Conservation (phyloP, 176 grass and related monocot genomes). For the Thinopyrum elongatum region DNA sequence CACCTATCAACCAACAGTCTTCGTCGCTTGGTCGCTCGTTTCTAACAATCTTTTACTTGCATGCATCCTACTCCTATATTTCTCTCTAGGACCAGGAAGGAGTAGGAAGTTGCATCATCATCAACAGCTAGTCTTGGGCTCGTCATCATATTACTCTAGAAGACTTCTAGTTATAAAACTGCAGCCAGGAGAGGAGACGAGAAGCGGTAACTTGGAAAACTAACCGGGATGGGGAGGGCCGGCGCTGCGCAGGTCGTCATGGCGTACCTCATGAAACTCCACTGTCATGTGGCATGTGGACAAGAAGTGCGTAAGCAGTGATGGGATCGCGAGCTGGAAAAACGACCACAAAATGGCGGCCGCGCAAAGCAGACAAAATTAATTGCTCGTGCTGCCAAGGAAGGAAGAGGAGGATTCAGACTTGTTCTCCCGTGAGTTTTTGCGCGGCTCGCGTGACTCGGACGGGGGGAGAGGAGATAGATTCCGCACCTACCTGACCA, state of each 20-base stretch:
- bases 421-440: background rate
- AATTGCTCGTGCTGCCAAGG: background rate
- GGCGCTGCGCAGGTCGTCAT: background rate
- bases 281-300: background rate
- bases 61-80: background rate
- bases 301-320: slow-evolving; percentile 44
- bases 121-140: background rate
- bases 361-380: background rate
- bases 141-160: background rate
- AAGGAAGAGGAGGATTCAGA: background rate
- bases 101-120: background rate
- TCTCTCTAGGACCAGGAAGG: background rate
- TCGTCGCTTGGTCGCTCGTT: background rate
- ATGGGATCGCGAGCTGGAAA: background rate
- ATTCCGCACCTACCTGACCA: background rate
- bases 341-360: background rate
- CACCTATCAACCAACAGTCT: background rate
- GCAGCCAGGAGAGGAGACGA: background rate
- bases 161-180: background rate
- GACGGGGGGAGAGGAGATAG: background rate
- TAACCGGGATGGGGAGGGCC: background rate
- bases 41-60: background rate
- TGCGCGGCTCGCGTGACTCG: background rate
- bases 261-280: background rate
- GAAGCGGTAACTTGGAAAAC: background rate